Percentiles rank a stretch among this genome's conserved stretches.
Conservation (phyloP, 306 rosid genomes). For the Oemleria cerasiformis region DNA sequence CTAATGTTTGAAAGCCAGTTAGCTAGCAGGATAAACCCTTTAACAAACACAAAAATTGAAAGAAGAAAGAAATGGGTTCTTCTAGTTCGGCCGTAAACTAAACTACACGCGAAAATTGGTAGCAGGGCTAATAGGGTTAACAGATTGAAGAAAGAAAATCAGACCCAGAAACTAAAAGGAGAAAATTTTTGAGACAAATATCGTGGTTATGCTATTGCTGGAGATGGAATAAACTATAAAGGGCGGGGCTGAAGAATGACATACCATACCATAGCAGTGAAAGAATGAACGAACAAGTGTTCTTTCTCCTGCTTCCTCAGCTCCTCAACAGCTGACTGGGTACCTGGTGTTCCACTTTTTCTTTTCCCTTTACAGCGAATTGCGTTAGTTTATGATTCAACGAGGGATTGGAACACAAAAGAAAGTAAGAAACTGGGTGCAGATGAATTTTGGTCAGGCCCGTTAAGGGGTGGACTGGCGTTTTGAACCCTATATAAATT, state of each 20-base stretch:
- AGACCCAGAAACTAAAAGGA: background rate
- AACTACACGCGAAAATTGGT: background rate
- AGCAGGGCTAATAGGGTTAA: background rate
- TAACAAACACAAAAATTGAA: conserved; percentile 13
- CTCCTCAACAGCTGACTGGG: background rate
- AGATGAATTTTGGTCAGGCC: too few relatives aligned
- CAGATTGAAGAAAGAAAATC: background rate
- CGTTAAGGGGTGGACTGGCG: too few relatives aligned
- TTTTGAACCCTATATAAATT: too few relatives aligned
- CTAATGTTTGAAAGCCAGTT: conserved; percentile 22
- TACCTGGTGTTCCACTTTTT: background rate
- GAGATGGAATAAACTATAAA: background rate
- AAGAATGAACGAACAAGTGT: conserved; percentile 2
- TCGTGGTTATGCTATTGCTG: too few relatives aligned
- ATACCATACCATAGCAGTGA: conserved; percentile 30
- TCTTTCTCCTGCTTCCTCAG: conserved; percentile 21
- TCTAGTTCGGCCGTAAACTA: background rate
- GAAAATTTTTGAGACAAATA: too few relatives aligned
- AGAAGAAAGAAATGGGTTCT: conserved; percentile 1
- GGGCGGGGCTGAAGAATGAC: conserved; percentile 4
- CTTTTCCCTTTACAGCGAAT: background rate
- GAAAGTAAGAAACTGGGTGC: background rate
- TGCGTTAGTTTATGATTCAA: background rate
- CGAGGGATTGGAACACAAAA: background rate
- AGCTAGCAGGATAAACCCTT: conserved; percentile 24